Evolutionary conservation across 1,284 basidiomycete genomes (phyloP), one percentile per base, ranked within the genome.

Genomic region (Kalmanozyma brasiliensis): DNA sequence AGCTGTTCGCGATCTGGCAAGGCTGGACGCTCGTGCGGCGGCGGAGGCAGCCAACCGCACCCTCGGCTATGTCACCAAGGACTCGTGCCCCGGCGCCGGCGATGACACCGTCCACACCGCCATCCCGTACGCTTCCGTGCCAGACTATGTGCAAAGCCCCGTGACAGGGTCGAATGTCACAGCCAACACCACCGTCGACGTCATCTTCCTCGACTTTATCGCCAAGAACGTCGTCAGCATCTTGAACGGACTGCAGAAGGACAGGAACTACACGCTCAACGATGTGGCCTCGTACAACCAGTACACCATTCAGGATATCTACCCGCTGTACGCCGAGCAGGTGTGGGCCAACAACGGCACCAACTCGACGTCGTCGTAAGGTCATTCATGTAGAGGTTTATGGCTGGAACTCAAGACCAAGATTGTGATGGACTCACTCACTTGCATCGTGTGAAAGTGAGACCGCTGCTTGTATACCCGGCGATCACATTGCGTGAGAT

Each of bases 21-120:
- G 36, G 36, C 38, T 61, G 10, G 55, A 60, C 44, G 52, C 63
- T 17, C 37, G 62, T 17, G 48, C 52, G 14, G 42, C 52, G n/a
- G 44, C 52, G 42, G 34, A 67, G 20, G 38, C 53, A 13, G 49
- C 45, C 5, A 33, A 52, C 22, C 41, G 46, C 9, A 53, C 73
- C n/a, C 68, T 80, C 4, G 78, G 78, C 38, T 80, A 80, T 47
- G 77, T 79, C n/a, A 80, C 78, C 38, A 64, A 58, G 17, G 77
- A 79, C 49, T 38, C 38, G 14, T 75, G 66, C 52, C 60, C 62
- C 11, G 73, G 68, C 2, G 40, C 45, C 6, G 76, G 77, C 29
- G 77, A 79, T 49, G 77, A 79, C 34, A 79, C 76, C 7, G 58
- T 57, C 45, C 78, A 60, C 70, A 74, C 47, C 35, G 58, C 52